Base-by-base conservation (phyloP, 805 yeast species). In the Yarrowia sp. region DNA sequence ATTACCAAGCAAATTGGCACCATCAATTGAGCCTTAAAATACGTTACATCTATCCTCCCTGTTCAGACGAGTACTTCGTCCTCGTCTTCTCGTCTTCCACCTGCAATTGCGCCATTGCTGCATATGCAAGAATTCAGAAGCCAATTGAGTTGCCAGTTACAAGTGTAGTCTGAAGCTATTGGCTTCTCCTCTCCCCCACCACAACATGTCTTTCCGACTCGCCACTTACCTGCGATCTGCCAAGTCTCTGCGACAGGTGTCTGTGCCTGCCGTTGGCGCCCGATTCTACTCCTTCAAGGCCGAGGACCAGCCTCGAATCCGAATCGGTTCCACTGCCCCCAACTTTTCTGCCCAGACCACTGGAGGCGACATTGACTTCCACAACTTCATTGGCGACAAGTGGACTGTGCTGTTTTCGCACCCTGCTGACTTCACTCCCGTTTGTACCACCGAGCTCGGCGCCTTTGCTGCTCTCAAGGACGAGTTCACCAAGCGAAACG, bases 361-460 rank as follows among this genome's bases (percentile, higher is more conserved):
- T 70, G 83, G 83, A 72, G 98, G 98, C 70, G 86, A 86, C 72
- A 86, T 92, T 77, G 86, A 90, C 73, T 92, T 92, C 87, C 97
- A 92, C 82, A 88, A 93, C 71, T 92, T 83, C 83, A 83, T 92
- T 74, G 94, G 94, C 61, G 87, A 89, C 80, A 85, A 88, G 58
- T 92, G 98, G 98, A 87, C 89, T 59, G 88, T 92, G 65, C 83
- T 92, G 76, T 92, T 92, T 82, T 90, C 97, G 35, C 98, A 92
- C 80, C 98, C 98, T 71, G 97, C 92, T 69, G 98, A 92, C 80
- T 93, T 91, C 84, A 92, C 98, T 19, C 98, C 98, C 59, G 97
- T 92, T 69, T 92, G 98, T 81, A 93, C 97, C 76, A 92, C 97
- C 69, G 98, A 92, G 83, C 85, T 92, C 77, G 97, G 97, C 74